These are phyloP conservation scores for Austropuccinia psidii DNA, from an alignment of 1,284 basidiomycete genomes.

Conservation along the genomic window DNA sequence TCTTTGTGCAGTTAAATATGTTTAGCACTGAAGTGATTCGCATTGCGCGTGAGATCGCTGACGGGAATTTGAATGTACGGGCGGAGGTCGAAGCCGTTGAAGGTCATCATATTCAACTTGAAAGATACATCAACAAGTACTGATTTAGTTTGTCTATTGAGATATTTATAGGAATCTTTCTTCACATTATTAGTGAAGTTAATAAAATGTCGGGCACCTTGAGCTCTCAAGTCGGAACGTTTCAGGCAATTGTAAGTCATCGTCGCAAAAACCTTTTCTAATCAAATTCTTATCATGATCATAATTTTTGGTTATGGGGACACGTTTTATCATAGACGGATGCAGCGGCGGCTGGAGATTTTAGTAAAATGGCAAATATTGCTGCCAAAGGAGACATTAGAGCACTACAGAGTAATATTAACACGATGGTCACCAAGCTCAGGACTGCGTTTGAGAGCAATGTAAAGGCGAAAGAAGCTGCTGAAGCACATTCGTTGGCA, in stretches of 20 bases:
- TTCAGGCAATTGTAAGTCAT: conserved; percentile 33
- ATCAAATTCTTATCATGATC: no score
- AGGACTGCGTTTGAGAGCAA: conserved; percentile 34
- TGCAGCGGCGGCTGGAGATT: conserved; percentile 33
- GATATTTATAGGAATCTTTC: conserved; percentile 22
- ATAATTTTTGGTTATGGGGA: no score
- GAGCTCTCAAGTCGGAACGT: conserved; percentile 36
- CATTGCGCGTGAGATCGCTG: conserved; percentile 34
- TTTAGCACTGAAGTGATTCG: conserved; percentile 36
- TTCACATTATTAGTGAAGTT: conserved; percentile 37
- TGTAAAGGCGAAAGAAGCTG: conserved; percentile 36
- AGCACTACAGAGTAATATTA: conserved; percentile 34
- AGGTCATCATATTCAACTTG: background rate
- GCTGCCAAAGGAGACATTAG: conserved; percentile 33
- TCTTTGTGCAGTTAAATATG: conserved; percentile 29
- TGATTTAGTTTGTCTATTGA: background rate
- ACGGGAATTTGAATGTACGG: conserved; percentile 35
- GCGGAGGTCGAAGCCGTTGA: conserved; percentile 37
- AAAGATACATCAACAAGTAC: background rate
- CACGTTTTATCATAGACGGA: conserved; percentile 18
- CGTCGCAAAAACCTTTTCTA: no score
- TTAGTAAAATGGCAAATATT: conserved; percentile 35
- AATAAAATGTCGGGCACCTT: conserved; percentile 36
- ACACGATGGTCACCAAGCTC: conserved; percentile 37
- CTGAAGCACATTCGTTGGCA: conserved; percentile 28